Percentiles rank a stretch among this genome's conserved stretches.
Evolutionary conservation across 768 basidiomycete genomes (phyloP).

Genomic region (Xerocomellus dryophilus): DNA sequence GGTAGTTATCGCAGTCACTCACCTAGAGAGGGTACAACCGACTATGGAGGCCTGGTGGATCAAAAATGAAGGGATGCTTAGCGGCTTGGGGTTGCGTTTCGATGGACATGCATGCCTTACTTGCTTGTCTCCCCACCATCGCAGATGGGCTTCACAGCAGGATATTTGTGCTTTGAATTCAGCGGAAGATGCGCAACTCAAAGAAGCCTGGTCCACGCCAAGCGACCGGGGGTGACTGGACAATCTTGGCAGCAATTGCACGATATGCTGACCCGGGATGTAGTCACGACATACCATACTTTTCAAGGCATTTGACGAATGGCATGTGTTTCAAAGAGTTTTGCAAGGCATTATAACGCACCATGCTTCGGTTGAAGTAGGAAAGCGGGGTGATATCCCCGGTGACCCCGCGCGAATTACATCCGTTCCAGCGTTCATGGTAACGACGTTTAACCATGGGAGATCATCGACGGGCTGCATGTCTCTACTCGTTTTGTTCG

Average conservation of each 20-base stretch:
- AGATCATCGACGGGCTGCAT: too few species aligned
- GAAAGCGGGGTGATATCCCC: too few species aligned
- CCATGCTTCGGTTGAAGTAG: too few species aligned
- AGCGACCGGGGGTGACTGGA: neutral
- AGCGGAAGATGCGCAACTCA: neutral
- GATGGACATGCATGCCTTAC: constrained; percentile 29
- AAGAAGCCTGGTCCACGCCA: neutral
- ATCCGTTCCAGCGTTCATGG: too few species aligned
- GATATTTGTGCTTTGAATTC: constrained; percentile 10
- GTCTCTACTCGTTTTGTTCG: too few species aligned
- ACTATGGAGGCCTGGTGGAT: constrained; percentile 33
- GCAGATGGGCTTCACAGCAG: constrained; percentile 9
- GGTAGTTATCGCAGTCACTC: constrained; percentile 35
- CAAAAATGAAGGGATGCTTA: constrained; percentile 15
- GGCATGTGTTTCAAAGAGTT: too few species aligned
- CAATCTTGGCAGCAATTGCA: neutral
- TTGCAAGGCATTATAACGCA: too few species aligned
- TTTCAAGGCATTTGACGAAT: too few species aligned
- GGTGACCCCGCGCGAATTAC: too few species aligned
- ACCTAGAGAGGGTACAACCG: constrained; percentile 30
- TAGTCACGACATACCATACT: too few species aligned
- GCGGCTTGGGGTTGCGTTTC: constrained; percentile 16
- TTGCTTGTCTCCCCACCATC: constrained; percentile 7
- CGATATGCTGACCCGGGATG: constrained; percentile 13
- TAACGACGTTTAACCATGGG: too few species aligned